These are phyloP conservation scores for Arabis hirsuta DNA, from an alignment of 345 rosid genomes.

Conservation along the genomic window DNA sequence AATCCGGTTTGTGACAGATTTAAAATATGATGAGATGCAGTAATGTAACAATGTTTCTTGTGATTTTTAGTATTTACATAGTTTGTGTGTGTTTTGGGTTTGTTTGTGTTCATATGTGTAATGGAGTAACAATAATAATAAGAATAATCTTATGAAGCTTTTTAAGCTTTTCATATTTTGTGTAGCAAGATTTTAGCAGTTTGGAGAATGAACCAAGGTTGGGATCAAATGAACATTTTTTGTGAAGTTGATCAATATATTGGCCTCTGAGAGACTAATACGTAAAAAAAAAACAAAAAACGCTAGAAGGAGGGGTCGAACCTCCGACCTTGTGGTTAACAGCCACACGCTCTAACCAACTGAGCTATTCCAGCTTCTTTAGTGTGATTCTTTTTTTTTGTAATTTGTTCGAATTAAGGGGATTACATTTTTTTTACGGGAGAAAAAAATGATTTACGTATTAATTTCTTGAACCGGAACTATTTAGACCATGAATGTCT, in stretches of 20 bases:
- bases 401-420: background rate
- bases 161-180: background rate
- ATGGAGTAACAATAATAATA: conserved; percentile 1
- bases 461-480: too few species aligned
- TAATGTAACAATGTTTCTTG: background rate
- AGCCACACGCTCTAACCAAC: conserved; percentile 92
- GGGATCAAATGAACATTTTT: background rate
- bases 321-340: conserved; percentile 94
- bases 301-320: conserved; percentile 68
- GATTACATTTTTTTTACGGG: background rate
- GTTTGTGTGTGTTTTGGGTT: background rate
- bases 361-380: conserved; percentile 73
- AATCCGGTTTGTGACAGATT: background rate
- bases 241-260: background rate
- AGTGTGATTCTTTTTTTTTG: background rate
- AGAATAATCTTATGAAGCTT: too few species aligned
- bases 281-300: background rate
- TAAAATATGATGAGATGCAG: background rate
- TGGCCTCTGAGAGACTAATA: background rate
- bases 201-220: background rate
- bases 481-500: too few species aligned
- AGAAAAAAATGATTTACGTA: too few species aligned
- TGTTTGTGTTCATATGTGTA: background rate
- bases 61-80: conserved; percentile 1
- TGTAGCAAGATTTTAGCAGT: background rate